Evolutionary conservation across 2,329 filamentous ascomycete species (phyloP), one percentile per base, ranked within the genome.

Genomic region (Fusarium coffeatum): DNA sequence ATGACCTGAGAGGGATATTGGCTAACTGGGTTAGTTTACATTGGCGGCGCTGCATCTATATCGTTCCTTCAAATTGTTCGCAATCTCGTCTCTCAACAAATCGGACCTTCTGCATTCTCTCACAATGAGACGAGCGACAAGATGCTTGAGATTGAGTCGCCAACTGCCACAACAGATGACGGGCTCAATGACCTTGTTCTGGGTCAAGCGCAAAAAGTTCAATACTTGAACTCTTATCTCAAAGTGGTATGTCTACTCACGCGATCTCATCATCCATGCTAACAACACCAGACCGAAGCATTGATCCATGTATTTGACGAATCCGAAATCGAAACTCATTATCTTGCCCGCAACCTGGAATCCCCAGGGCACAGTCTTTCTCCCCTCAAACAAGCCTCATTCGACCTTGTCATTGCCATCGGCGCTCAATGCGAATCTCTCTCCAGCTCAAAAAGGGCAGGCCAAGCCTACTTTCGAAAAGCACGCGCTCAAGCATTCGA

Each of bases 11-110:
- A 11, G 4, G 9, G 1, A 9, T 50, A 3, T 46, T 74, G 1
- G 41, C 18, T 1, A 72, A 2, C 8, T 5, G 2, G 7, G 6
- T 3, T 37, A 86, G 82, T 86, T 0, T 86, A 83, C 51, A 79
- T 86, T 49, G 82, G 84, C n/a, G 79, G 82, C n/a, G 83, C 82
- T 12, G 84, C 84, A 2, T 83, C 85, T 0, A 76, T 89, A 16
- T 88, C 87, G 0, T 89, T 89, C 60, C 76, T 89, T 2, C 85
- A 88, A 59, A 72, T 59, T 72, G 76, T 75, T 8, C 62, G 73
- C 2, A 72, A 72, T 28, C 45, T 74, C 6, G 74, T 76, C 0
- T 68, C 74, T 1, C 70, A 76, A 2, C 72, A 76, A 23, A 76
- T 76, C 16, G 74, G 74, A 1, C 74, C 74, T 0, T 76, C 74